Conservation (phyloP, 1,284 basidiomycete genomes). For the Naganishia liquefaciens region DNA sequence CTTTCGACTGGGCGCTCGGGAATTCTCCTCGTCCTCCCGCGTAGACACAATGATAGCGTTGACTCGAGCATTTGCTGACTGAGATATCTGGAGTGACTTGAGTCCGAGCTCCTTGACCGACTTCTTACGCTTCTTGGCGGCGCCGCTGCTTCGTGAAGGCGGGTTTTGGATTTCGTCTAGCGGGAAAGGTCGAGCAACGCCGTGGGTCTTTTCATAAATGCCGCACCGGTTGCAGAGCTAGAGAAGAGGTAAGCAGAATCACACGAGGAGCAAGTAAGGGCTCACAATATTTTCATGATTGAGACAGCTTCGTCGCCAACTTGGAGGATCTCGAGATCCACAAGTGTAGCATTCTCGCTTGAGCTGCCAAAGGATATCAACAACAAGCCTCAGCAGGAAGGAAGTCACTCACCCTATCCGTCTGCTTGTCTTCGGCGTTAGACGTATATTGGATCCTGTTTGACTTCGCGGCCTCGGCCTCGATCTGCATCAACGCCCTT, state of each 20-base stretch:
- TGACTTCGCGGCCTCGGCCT: background rate
- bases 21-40: slow-evolving; percentile 11
- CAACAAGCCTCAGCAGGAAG: background rate
- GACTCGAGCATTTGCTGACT: background rate
- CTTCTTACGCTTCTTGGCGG: slow-evolving; percentile 27
- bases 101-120: slow-evolving; percentile 24
- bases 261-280: background rate
- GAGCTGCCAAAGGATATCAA: slow-evolving; percentile 5
- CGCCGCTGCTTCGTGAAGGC: background rate
- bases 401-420: slow-evolving; percentile 26
- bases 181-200: slow-evolving; percentile 19
- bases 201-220: slow-evolving; percentile 33
- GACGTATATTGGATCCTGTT: slow-evolving; percentile 24
- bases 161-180: slow-evolving; percentile 23
- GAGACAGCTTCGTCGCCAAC: slow-evolving; percentile 33
- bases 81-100: slow-evolving; percentile 11
- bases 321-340: slow-evolving; percentile 32
- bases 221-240: slow-evolving; percentile 36
- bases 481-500: slow-evolving; percentile 5
- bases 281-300: slow-evolving; percentile 30
- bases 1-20: background rate
- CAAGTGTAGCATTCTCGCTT: slow-evolving; percentile 35
- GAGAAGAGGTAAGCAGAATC: background rate
- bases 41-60: background rate
- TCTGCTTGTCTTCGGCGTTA: slow-evolving; percentile 32